Base-by-base conservation (phyloP, 331 rosid genomes). In the Erythrophleum ivorense region DNA sequence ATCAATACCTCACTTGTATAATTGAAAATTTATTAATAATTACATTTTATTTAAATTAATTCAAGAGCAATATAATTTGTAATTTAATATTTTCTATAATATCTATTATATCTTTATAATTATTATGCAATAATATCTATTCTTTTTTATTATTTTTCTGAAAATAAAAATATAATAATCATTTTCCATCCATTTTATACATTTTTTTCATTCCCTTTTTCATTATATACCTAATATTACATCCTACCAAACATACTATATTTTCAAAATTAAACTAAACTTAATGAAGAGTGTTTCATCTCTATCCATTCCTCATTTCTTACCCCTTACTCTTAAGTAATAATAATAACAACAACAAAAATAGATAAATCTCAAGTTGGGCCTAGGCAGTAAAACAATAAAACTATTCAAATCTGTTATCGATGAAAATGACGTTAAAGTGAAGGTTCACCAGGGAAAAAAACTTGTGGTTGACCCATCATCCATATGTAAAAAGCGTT, bases 401-500 rank as follows among this genome's bases (percentile, higher is more conserved):
- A 58, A 57, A 75, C 21, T 24, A 77, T 8, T 63, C 2, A 41
- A 38, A 36, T 60, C 9, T 8, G 0, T 60, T 59, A 7, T 24
- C 0, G 31, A 9, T 40, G 73, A 66, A 45, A 79, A 31, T 78
- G 80, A 65, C 78, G 55, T 60, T 19, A 64, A 73, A 24, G 74
- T 83, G 53, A n/a, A 78, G 31, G 19, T 62, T 24, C 69, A 16
- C n/a, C 3, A 19, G 36, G 10, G 5, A 29, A 24, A 31, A 59
- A 59, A 71, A 59, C 54, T 62, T 58, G 55, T 43, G 55, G 48
- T 57, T 80, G n/a, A 33, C 60, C 49, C 29, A 29, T 66, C 31
- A 54, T 46, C 36, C 8, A 33, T 19, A 8, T 80, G 63, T 40
- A 52, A 10, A 57, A 48, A 58, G 7, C 41, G 12, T 29, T 53